phyloP scores from a whole-genome alignment of 768 basidiomycete species.

The Phaffia australis region DNA sequence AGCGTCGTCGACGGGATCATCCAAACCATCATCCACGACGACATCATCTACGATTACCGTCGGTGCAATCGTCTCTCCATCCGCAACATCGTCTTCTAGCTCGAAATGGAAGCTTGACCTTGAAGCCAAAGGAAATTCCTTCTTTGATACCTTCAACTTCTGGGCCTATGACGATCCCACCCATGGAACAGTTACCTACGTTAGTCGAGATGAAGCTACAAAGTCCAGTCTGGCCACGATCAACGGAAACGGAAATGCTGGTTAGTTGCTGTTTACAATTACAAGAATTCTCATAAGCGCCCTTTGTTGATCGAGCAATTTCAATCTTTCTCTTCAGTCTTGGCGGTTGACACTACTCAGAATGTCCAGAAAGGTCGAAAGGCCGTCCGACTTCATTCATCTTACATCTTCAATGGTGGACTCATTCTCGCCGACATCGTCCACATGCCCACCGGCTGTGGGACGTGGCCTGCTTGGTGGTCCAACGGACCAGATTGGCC shows the following conservation, averaged over 20 bases:
- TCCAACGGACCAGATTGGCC: conserved; percentile 43
- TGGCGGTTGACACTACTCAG: conserved; percentile 78
- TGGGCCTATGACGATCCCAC: conserved; percentile 57
- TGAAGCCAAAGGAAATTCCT: background rate
- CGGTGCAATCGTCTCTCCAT: conserved; percentile 11
- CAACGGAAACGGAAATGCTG: background rate
- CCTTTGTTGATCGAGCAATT: conserved; percentile 54
- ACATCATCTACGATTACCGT: background rate
- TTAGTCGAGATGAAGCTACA: background rate
- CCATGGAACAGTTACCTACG: conserved; percentile 40
- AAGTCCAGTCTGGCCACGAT: background rate
- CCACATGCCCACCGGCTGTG: conserved; percentile 85
- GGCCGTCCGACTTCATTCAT: conserved; percentile 56
- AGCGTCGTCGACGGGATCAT: background rate
- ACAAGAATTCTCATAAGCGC: conserved; percentile 30
- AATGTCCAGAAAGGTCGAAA: conserved; percentile 54
- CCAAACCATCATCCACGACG: conserved; percentile 4
- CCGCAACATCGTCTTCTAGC: conserved; percentile 19
- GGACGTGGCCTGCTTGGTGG: conserved; percentile 58
- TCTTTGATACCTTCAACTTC: conserved; percentile 70
- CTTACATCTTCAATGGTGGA: conserved; percentile 51
- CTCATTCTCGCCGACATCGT: conserved; percentile 68
- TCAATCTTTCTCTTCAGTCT: conserved; percentile 59
- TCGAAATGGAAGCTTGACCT: conserved; percentile 26
- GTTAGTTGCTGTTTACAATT: background rate